Evolutionary conservation across 2,329 filamentous ascomycete genomes (phyloP), one percentile per base, ranked within the genome.

Genomic region (Cytospora mali): DNA sequence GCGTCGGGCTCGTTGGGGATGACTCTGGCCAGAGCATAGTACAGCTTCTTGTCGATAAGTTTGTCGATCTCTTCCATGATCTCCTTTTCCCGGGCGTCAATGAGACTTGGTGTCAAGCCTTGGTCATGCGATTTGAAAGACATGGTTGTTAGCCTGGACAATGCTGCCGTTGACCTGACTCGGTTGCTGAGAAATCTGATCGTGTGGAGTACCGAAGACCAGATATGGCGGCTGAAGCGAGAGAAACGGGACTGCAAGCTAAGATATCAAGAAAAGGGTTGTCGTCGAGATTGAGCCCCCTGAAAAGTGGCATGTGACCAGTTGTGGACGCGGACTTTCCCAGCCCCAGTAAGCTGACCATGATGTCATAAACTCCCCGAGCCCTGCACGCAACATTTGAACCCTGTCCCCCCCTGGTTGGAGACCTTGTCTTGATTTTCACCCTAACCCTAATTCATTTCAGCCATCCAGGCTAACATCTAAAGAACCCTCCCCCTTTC

Each of bases 401-500:
- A 4, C 42, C 21, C 42, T n/a, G n/a, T n/a, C 42, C 42, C n/a
- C n/a, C 39, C 39, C n/a, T 10, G 16, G 35, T 18, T n/a, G n/a
- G n/a, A n/a, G n/a, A 9, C 35, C 14, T 42, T 16, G 9, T 14
- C 16, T 14, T 42, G 16, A 42, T 6, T 42, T 23, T 23, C n/a
- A 13, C 14, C 42, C 42, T 46, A 46, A 46, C 42, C 42, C 42
- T 23, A 10, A 18, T 6, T 21, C 1, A 23, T 23, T 18, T 7
- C 14, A 39, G 2, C 3, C 16, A 39, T n/a, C n/a, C n/a, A n/a
- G n/a, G n/a, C n/a, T n/a, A n/a, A n/a, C n/a, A n/a, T n/a, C n/a
- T n/a, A n/a, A n/a, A n/a, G n/a, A n/a, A n/a, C 66, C 27, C 62
- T 58, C 9, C 66, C 66, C 33, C 62, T 57, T 46, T 68, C 66